These are phyloP conservation scores for Xylariaceae sp. DNA, from an alignment of 2,329 filamentous ascomycete species.

Conservation along the genomic window DNA sequence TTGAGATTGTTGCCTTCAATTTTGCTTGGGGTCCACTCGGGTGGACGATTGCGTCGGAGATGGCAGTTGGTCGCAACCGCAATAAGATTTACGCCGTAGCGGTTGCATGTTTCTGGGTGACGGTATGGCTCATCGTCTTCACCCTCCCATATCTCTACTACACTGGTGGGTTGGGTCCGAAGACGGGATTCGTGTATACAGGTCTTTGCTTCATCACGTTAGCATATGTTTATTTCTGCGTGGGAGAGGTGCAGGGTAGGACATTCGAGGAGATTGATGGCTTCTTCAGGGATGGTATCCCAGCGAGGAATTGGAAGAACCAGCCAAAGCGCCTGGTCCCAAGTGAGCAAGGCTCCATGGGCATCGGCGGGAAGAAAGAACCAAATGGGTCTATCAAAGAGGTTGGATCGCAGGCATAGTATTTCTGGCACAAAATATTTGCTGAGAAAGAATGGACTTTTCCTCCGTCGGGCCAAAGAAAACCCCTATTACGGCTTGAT, in stretches of 20 bases:
- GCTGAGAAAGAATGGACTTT: no score
- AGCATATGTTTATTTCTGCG: slow-evolving; percentile 29
- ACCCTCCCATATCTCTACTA: slow-evolving; percentile 38
- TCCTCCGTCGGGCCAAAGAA: no score
- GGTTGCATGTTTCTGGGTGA: slow-evolving; percentile 40
- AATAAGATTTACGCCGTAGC: slow-evolving; percentile 41
- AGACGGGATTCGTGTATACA: slow-evolving; percentile 34
- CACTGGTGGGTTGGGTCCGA: slow-evolving; percentile 31
- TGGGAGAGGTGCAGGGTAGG: background rate
- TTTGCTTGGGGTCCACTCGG: slow-evolving; percentile 38
- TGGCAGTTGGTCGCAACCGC: slow-evolving; percentile 43
- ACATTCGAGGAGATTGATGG: background rate
- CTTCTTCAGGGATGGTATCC: background rate
- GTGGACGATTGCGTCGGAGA: slow-evolving; percentile 40
- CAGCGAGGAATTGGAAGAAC: background rate
- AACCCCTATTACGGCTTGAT: no score
- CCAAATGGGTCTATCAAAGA: no score
- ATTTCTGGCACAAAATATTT: no score
- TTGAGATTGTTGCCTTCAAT: slow-evolving; percentile 40
- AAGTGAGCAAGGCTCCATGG: no score
- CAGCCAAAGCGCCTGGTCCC: background rate
- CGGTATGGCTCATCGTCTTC: slow-evolving; percentile 36
- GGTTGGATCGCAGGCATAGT: no score
- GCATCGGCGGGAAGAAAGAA: no score
- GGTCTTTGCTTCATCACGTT: slow-evolving; percentile 29